Evolutionary conservation across 192 early-diverging fungal genomes (phyloP).

Genomic region (Funneliformis mosseae): DNA sequence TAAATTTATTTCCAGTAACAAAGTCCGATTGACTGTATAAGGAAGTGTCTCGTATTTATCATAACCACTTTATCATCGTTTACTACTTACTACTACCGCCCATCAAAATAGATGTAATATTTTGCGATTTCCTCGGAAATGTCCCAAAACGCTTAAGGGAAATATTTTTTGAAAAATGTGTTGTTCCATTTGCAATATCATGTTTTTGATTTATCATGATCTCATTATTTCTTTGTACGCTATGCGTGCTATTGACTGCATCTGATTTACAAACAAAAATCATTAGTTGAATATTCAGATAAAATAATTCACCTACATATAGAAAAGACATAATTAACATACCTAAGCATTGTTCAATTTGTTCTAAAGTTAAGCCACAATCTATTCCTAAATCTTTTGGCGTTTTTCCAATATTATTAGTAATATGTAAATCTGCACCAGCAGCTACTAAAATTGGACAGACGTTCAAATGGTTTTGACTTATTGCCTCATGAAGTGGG

Average conservation of each 20-base stretch:
- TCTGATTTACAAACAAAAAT: not conserved
- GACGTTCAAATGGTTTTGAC: conserved; percentile 41
- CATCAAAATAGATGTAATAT: not conserved
- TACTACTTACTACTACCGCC: not conserved
- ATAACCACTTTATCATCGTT: too few species aligned
- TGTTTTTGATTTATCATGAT: not conserved
- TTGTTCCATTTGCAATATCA: not conserved
- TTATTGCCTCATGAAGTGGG: conserved; percentile 46
- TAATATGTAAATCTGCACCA: conserved; percentile 37
- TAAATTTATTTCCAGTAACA: too few species aligned
- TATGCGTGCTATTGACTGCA: not conserved
- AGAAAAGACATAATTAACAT: not conserved
- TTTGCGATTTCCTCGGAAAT: not conserved
- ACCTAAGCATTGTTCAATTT: conserved; percentile 2
- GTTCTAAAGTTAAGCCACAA: conserved; percentile 18
- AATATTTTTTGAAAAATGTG: not conserved
- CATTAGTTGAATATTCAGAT: not conserved
- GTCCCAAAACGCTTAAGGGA: not conserved
- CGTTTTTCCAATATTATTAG: conserved; percentile 36
- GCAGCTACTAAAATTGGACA: conserved; percentile 40
- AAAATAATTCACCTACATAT: not conserved
- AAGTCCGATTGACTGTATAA: too few species aligned
- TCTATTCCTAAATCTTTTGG: conserved; percentile 1
- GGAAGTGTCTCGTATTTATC: too few species aligned
- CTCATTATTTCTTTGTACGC: not conserved